Evolutionary conservation across 345 rosid genomes (phyloP).

Genomic region (Lenwebbia sp.): DNA sequence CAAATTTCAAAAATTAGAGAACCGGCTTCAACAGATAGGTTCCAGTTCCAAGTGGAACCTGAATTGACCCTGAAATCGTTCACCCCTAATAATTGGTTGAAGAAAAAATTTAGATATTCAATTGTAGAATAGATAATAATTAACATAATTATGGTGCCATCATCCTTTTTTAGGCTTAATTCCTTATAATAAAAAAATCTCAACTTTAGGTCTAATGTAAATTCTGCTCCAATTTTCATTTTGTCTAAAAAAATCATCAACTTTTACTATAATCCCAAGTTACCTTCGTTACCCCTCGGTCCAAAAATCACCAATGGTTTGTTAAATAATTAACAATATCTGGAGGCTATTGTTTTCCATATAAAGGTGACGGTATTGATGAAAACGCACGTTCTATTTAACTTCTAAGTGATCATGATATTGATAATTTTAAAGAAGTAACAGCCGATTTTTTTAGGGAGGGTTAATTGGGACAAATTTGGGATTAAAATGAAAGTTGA

Average conservation of each 20-base stretch:
- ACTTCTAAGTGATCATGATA: neutral
- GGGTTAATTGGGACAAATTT: neutral
- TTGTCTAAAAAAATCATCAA: neutral
- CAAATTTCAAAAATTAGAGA: too few relatives aligned
- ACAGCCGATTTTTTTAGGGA: neutral
- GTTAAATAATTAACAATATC: neutral
- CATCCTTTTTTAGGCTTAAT: neutral
- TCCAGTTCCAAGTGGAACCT: too few relatives aligned
- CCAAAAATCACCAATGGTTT: neutral
- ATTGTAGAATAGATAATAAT: neutral
- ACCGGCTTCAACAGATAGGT: too few relatives aligned
- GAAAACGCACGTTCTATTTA: neutral
- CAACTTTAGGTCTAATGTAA: neutral
- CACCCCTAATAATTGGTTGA: neutral
- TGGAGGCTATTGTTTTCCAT: neutral
- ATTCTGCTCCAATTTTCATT: neutral
- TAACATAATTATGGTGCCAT: neutral
- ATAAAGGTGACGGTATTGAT: neutral
- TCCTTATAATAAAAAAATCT: neutral
- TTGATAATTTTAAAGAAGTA: neutral
- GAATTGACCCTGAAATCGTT: too few relatives aligned
- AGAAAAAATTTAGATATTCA: neutral
- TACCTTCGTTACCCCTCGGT: fast-evolving
- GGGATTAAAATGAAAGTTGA: neutral
- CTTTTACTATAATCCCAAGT: neutral